A percentile compares a stretch with the other conserved stretches of the same genome.
phyloP scores from a whole-genome alignment of 1,139 yeast genomes.

The Hyphopichia buzzinii region DNA sequence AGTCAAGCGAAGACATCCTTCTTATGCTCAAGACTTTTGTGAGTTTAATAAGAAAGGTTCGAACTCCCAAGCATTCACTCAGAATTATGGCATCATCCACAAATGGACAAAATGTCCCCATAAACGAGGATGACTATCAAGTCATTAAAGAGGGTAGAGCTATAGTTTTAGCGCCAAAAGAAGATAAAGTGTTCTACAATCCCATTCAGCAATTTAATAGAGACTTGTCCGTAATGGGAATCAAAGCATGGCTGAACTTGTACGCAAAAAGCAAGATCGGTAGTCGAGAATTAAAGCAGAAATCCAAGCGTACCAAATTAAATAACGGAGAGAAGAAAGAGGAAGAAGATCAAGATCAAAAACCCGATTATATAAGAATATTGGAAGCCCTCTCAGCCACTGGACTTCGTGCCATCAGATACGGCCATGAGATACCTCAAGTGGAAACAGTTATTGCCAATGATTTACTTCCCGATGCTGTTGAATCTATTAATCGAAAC shows the following conservation, averaged over 20 bases:
- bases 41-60: slow-evolving; percentile 3
- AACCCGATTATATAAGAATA: slow-evolving; percentile 50
- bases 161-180: slow-evolving; percentile 70
- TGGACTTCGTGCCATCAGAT: slow-evolving; percentile 89
- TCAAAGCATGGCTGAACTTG: slow-evolving; percentile 78
- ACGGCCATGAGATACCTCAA: slow-evolving; percentile 83
- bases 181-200: slow-evolving; percentile 85
- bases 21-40: slow-evolving; percentile 4
- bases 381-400: slow-evolving; percentile 94
- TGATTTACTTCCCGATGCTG: slow-evolving; percentile 85
- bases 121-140: slow-evolving; percentile 33
- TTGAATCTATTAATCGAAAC: slow-evolving; percentile 72
- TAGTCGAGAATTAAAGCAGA: slow-evolving; percentile 16
- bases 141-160: slow-evolving; percentile 80
- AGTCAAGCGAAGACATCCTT: not conserved
- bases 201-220: slow-evolving; percentile 96
- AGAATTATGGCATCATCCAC: not conserved
- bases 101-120: not conserved
- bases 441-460: slow-evolving; percentile 78
- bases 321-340: slow-evolving; percentile 16
- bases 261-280: slow-evolving; percentile 29
- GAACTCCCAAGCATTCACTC: no score
- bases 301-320: slow-evolving; percentile 19
- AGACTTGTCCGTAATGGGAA: slow-evolving; percentile 81
- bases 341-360: slow-evolving; percentile 10